These are phyloP conservation scores for Phaffia australis DNA, from an alignment of 768 basidiomycete genomes.

Conservation along the genomic window DNA sequence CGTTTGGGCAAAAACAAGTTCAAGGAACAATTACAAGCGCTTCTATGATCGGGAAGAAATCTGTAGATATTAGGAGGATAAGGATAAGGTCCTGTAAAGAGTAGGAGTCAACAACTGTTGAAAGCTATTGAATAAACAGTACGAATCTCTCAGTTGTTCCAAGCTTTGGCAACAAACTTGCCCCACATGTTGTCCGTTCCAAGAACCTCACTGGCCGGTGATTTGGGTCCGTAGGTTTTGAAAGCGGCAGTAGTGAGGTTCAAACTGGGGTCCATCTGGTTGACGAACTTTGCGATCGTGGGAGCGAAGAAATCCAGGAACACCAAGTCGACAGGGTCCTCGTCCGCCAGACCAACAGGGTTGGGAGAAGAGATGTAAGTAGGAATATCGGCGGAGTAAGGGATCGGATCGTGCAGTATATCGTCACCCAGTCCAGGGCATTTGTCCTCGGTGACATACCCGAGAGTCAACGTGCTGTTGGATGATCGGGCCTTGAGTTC, in stretches of 20 bases:
- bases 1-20: too few relatives aligned
- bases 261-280: conserved; percentile 44
- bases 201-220: too few relatives aligned
- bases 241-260: conserved; percentile 6
- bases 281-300: conserved; percentile 45
- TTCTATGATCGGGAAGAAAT: too few relatives aligned
- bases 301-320: conserved; percentile 60
- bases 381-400: conserved; percentile 42
- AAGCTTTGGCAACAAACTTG: too few relatives aligned
- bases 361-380: conserved; percentile 50
- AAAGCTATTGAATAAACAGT: too few relatives aligned
- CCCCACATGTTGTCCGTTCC: too few relatives aligned
- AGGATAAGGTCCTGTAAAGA: too few relatives aligned
- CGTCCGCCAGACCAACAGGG: conserved; percentile 44
- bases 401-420: conserved; percentile 51
- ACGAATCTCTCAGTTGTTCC: too few relatives aligned
- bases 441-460: conserved; percentile 16
- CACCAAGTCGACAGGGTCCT: conserved; percentile 54
- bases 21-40: too few relatives aligned
- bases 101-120: too few relatives aligned
- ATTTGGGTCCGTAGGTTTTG: too few relatives aligned
- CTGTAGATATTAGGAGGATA: too few relatives aligned
- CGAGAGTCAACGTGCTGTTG: conserved; percentile 1
- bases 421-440: conserved; percentile 72
- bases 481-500: background rate